Conservation (phyloP, 371 early-diverging fungal species). For the Smittium mucronatum region DNA sequence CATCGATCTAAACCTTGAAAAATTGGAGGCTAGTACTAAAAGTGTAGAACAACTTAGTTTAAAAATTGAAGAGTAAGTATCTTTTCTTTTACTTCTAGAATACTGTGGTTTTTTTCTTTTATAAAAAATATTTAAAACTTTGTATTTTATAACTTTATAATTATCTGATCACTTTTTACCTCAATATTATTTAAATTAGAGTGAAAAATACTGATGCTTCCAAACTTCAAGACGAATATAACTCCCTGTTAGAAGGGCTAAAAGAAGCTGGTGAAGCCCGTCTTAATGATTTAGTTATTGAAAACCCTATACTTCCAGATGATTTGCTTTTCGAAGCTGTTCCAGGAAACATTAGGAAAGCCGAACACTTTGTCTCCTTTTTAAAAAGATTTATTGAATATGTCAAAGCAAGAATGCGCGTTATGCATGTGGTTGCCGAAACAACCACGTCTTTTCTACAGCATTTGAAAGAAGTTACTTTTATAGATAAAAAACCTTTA, state of each 20-base stretch:
- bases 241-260: constrained; percentile 76
- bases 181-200: neutral
- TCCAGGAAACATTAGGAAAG: constrained; percentile 96
- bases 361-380: constrained; percentile 97
- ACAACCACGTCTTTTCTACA: constrained; percentile 84
- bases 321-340: constrained; percentile 86
- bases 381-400: constrained; percentile 96
- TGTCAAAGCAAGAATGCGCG: constrained; percentile 94
- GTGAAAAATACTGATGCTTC: constrained; percentile 78
- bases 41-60: constrained; percentile 58
- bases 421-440: constrained; percentile 96
- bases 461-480: constrained; percentile 85
- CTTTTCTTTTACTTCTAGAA: neutral
- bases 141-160: neutral
- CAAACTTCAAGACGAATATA: constrained; percentile 77
- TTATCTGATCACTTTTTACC: neutral
- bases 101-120: neutral
- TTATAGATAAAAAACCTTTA: constrained; percentile 85
- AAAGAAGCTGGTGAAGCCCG: constrained; percentile 55
- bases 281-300: constrained; percentile 61
- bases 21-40: constrained; percentile 77
- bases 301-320: constrained; percentile 80
- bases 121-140: too few species aligned
- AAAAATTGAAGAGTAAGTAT: constrained; percentile 43
- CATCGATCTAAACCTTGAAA: constrained; percentile 82